Percentiles rank a stretch among this genome's conserved stretches.
Evolutionary conservation across 805 yeast species (phyloP).

Genomic region (Candida quercuum): DNA sequence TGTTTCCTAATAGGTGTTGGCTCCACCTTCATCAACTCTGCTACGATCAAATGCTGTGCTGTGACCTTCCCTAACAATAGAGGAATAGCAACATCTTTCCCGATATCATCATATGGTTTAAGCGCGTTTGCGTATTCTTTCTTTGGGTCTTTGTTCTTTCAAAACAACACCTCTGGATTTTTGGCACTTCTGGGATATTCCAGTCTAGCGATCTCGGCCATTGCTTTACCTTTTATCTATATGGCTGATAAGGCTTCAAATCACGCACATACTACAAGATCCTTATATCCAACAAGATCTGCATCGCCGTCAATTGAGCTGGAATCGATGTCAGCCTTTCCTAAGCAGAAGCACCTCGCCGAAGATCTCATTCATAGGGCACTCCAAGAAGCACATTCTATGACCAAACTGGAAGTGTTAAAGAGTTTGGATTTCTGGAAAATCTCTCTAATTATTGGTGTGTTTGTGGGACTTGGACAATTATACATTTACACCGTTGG

Average conservation of each 20-base stretch:
- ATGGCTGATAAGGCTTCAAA: slow-evolving; percentile 14
- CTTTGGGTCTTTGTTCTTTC: slow-evolving; percentile 44
- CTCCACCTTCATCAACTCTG: slow-evolving; percentile 58
- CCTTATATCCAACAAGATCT: slow-evolving; percentile 1
- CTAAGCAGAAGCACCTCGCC: neutral
- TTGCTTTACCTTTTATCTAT: slow-evolving; percentile 43
- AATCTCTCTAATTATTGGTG: slow-evolving; percentile 44
- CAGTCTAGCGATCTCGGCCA: slow-evolving; percentile 33
- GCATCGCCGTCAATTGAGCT: slow-evolving; percentile 14
- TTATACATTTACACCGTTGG: slow-evolving; percentile 75
- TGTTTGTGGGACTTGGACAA: slow-evolving; percentile 64
- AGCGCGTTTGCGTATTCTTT: slow-evolving; percentile 66
- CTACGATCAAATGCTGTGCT: slow-evolving; percentile 71
- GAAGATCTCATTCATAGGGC: slow-evolving; percentile 6
- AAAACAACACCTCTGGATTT: slow-evolving; percentile 54
- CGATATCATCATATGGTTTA: slow-evolving; percentile 69
- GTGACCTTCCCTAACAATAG: slow-evolving; percentile 58
- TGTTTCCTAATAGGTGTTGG: slow-evolving; percentile 61
- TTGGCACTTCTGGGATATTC: slow-evolving; percentile 41
- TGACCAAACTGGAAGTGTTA: slow-evolving; percentile 17
- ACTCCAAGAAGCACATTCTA: neutral
- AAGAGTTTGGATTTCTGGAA: slow-evolving; percentile 39
- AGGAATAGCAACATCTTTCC: slow-evolving; percentile 73
- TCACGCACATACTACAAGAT: slow-evolving; percentile 5
- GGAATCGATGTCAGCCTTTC: slow-evolving; percentile 4